phyloP scores from a whole-genome alignment of 2,329 filamentous ascomycete species.

The Calonectria montana region DNA sequence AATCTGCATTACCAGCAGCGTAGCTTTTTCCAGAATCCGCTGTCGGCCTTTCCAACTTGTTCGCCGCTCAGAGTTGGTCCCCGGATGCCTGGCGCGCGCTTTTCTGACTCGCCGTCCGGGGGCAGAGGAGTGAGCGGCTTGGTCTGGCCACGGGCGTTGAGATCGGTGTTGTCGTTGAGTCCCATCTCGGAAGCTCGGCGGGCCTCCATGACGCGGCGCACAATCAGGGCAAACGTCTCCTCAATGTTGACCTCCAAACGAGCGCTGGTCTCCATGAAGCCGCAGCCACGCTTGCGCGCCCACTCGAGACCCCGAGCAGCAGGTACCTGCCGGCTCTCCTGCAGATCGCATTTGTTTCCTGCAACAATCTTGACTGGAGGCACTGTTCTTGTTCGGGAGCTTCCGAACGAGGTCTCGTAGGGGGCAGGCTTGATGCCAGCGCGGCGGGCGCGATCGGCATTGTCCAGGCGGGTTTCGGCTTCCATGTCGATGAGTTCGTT shows the following conservation, averaged over 20 bases:
- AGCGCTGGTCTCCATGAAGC: constrained; percentile 92
- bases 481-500: constrained; percentile 88
- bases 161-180: constrained; percentile 52
- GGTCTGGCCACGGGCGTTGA: constrained; percentile 66
- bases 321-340: constrained; percentile 75
- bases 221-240: constrained; percentile 83
- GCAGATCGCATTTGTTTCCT: constrained; percentile 87
- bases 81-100: constrained; percentile 58
- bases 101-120: constrained; percentile 52
- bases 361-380: constrained; percentile 85
- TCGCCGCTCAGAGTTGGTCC: constrained; percentile 58
- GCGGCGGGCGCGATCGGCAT: constrained; percentile 63
- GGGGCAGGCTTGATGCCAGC: constrained; percentile 51
- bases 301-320: constrained; percentile 80
- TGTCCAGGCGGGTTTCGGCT: constrained; percentile 75
- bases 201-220: constrained; percentile 71
- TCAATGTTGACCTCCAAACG: constrained; percentile 89
- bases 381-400: constrained; percentile 61
- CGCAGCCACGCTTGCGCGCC: constrained; percentile 78
- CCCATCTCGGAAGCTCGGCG: constrained; percentile 62
- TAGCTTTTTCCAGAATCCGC: constrained; percentile 67
- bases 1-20: constrained; percentile 61
- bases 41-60: constrained; percentile 54
- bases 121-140: constrained; percentile 68
- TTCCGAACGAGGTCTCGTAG: constrained; percentile 43